Evolutionary conservation across 305 asterid genomes (phyloP), one percentile per base, ranked within the genome.

Genomic region (Fraxinus greggii): DNA sequence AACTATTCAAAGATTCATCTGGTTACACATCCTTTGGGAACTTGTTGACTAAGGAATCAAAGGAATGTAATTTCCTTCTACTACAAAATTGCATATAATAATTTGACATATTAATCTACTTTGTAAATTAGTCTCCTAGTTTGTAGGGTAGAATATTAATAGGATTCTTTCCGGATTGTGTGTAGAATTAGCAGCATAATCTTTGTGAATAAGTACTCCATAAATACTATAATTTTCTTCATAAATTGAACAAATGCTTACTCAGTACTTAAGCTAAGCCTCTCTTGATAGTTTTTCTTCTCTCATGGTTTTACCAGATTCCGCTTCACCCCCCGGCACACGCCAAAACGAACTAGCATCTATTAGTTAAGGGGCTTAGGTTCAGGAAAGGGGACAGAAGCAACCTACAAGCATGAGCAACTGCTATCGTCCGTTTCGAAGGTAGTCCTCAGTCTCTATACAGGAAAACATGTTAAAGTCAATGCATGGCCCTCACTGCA

Each of bases 321-420:
- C 36, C 21, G 8, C 21, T 3, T 5, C 35, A 67, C n/a, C n/a
- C n/a, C 35, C 73, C 69, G 15, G 69, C 69, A 59, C 29, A 59
- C 1, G 15, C 31, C 72, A 61, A 61, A 63, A 63, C 7, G 33
- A 67, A 28, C 4, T 67, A 67, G 38, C 38, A 67, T 67, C 38
- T 67, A 13, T 4, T 28, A 67, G 51, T 33, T 72, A 72, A 72
- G 76, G 48, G 48, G 76, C 76, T 72, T 72, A 33, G 28, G 77
- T 72, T 33, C 48, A 72, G 28, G 45, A 33, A 72, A 72, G 29
- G 76, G 45, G 77, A 33, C 26, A 72, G 51, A 35, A 33, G 48
- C 76, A 72, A 72, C 28, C 26, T n/a, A 33, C 76, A 72, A 7
- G 26, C 29, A 72, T 35, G 6, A 19, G 51, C 77, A 72, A 33